A percentile compares a stretch with the other conserved stretches of the same genome.
These are phyloP conservation scores for Bipolaris oryzae DNA, from an alignment of 2,329 filamentous ascomycete species.

Conservation along the genomic window DNA sequence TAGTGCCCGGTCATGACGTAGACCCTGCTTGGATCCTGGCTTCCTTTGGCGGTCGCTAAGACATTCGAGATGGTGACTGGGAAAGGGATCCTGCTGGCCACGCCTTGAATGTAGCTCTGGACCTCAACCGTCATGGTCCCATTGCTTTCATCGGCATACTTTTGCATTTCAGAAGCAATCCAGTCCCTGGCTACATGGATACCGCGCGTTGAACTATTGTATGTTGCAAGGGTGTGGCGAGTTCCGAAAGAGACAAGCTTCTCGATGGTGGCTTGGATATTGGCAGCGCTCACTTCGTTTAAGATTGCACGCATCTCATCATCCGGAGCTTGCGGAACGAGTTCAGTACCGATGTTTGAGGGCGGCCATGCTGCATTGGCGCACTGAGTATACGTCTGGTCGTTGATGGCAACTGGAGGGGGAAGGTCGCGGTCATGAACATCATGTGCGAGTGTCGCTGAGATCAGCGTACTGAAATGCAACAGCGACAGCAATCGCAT, in stretches of 20 bases:
- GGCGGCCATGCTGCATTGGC: conserved; percentile 52
- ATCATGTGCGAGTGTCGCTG: conserved; percentile 32
- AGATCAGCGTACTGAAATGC: conserved; percentile 23
- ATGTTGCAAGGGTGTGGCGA: conserved; percentile 61
- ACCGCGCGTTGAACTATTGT: conserved; percentile 58
- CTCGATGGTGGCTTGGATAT: conserved; percentile 58
- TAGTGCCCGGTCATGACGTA: conserved; percentile 64
- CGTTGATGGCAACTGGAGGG: conserved; percentile 39
- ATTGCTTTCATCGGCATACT: conserved; percentile 56
- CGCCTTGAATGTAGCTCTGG: conserved; percentile 58
- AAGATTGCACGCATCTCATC: conserved; percentile 50
- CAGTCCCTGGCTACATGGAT: conserved; percentile 65
- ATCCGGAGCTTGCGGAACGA: conserved; percentile 51
- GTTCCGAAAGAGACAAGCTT: conserved; percentile 64
- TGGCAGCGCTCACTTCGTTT: conserved; percentile 48
- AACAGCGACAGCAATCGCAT: conserved; percentile 30
- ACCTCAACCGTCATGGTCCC: conserved; percentile 59
- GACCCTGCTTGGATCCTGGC: conserved; percentile 54
- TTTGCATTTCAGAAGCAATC: conserved; percentile 59
- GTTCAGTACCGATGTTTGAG: conserved; percentile 44
- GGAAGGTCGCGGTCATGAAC: conserved; percentile 36
- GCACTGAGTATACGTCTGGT: conserved; percentile 41
- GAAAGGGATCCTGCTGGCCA: conserved; percentile 56
- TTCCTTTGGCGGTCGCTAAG: conserved; percentile 56
- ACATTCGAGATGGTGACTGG: conserved; percentile 62